Base-by-base conservation (phyloP, 1,139 yeast genomes). In the Zhuliangozyma parablackwelliae region DNA sequence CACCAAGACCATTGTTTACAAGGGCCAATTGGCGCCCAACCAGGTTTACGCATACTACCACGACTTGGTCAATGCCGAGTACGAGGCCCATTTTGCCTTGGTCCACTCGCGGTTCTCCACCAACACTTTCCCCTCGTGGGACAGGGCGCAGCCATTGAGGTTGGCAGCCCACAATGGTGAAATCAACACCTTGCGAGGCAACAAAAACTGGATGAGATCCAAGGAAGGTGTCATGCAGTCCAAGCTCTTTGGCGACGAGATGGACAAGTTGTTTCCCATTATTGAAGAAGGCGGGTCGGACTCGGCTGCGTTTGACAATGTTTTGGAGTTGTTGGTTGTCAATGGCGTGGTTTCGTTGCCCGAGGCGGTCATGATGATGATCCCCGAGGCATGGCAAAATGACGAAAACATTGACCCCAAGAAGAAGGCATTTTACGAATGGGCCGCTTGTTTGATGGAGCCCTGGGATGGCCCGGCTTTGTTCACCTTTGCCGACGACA, bases 391-490 rank as follows among this genome's bases (percentile, higher is more conserved):
- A 3, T 90, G 97, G 95, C 97, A 90, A 62, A 85, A 86, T 59
- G 92, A 89, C 63, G 66, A 69, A 41, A 63, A 75, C 47, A 89
- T 90, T 82, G 96, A 90, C 60, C 88, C 95, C 38, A 82, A 84
- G 58, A 86, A 89, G 69, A 81, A 77, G 54, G 97, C 97, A 0
- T 92, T 94, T 63, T 92, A 90, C 65, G 97, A 92, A 64, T 92
- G 98, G 98, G 97, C 97, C 34, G 96, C 98, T 12, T 89, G 97
- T 67, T 69, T 90, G 50, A 92, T 92, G 97, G 98, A 92, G 69
- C 97, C 98, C 16, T 92, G 98, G 98, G 98, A 92, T 67, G 98
- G 98, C 49, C 98, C 98, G 28, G 97, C 97, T 30, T 72, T 92
- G 52, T 87, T 92, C 70, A 89, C 96, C 27, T 92, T 92, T 64